Base-by-base conservation (phyloP, 2,329 filamentous ascomycete species). In the Ophiostoma triangulosporum region DNA sequence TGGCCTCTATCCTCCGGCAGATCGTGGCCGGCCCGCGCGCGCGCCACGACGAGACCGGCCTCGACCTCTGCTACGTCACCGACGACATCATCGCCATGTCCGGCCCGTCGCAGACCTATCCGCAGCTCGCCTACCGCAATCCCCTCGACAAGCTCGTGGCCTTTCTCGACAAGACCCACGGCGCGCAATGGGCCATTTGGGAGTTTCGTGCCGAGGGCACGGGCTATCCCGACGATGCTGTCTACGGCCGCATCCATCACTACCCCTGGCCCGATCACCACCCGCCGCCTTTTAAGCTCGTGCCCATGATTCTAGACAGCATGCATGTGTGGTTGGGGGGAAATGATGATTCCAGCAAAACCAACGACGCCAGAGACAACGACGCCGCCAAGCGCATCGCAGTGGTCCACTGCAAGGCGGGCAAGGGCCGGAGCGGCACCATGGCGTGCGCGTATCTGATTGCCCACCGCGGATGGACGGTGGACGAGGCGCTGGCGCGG, bases 251-350 rank as follows among this genome's bases (percentile, higher is more conserved):
- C 3, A 83, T 97, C 58, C 80, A 84, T 58, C 93, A 98, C 69
- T 97, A 90, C 63, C 93, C 93, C 0, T 98, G 88, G 81, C 93
- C 93, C 0, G 93, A 98, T 65, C 93, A 98, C 65, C 93, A 98
- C 65, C 93, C 93, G 3, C 93, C 93, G 51, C 93, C 93, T 0
- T 98, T 98, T 63, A 77, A 81, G 22, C 73, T 97, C 20, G 83
- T 98, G 33, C 91, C 91, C 0, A 75, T 88, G 68, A 90, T 96
- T 57, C 82, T 96, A 77, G 89, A 83, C 1, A 87, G 86, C 62
- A 97, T 98, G 90, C 78, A 86, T 56, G 87, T 91, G 63, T 97
- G 91, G 88, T 66, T 94, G 52, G 72, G 76, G 48, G 76, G n/a
- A n/a, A n/a, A n/a, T n/a, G n/a, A n/a, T n/a, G n/a, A n/a, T n/a